phyloP scores from a whole-genome alignment of 306 rosid species.

The Alnus glutinosa region DNA sequence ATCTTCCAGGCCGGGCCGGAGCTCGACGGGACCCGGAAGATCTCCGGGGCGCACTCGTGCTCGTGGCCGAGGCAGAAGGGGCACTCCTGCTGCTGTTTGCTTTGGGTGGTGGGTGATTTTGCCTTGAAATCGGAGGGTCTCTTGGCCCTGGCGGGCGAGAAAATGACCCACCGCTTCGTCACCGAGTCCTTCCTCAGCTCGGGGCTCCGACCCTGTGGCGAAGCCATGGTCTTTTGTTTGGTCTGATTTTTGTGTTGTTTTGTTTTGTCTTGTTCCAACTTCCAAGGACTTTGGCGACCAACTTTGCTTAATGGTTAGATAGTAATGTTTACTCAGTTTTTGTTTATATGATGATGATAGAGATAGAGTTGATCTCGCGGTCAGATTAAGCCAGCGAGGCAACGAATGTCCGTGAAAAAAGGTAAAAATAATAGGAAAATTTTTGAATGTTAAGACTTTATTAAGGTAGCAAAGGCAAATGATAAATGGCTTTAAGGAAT shows the following conservation, averaged over 20 bases:
- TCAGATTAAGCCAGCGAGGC: too few species aligned
- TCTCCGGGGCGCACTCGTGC: conserved; percentile 57
- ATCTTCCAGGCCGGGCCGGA: conserved; percentile 38
- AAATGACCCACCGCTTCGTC: conserved; percentile 52
- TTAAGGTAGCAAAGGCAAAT: too few species aligned
- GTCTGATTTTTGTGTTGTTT: not conserved
- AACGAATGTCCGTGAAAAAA: too few species aligned
- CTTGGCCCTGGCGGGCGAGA: conserved; percentile 59
- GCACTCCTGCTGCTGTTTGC: conserved; percentile 29
- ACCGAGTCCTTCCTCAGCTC: conserved; percentile 46
- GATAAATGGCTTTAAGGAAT: too few species aligned
- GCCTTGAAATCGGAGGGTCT: conserved; percentile 58
- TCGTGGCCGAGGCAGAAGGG: conserved; percentile 59
- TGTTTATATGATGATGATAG: too few species aligned
- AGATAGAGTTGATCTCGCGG: too few species aligned
- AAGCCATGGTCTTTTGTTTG: not conserved
- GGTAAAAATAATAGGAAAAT: too few species aligned
- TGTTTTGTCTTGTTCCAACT: not conserved
- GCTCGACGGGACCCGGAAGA: conserved; percentile 46
- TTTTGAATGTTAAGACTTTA: too few species aligned
- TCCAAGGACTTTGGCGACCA: too few species aligned
- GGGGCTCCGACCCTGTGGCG: conserved; percentile 20
- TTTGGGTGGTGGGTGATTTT: conserved; percentile 34
- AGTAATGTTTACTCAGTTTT: too few species aligned
- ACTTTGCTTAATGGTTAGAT: too few species aligned